Percentiles rank a stretch among this genome's conserved stretches.
Conservation (phyloP, 371 early-diverging fungal genomes). For the Choanephora cucurbitarum region DNA sequence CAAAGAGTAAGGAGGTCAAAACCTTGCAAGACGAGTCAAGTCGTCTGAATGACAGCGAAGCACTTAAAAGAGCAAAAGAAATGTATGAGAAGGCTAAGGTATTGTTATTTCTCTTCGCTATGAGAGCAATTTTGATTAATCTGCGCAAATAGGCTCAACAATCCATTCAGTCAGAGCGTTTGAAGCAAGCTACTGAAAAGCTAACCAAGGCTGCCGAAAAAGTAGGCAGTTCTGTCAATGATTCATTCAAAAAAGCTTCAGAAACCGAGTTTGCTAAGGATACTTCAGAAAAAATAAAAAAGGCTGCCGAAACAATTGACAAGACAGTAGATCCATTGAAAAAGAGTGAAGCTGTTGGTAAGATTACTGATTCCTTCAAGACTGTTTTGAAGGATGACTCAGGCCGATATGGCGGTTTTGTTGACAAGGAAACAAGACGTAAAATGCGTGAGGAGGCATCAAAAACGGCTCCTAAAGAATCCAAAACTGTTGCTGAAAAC, state of each 20-base stretch:
- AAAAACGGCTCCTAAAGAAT: constrained; percentile 23
- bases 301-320: constrained; percentile 55
- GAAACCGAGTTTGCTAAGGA: constrained; percentile 83
- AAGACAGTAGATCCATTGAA: constrained; percentile 77
- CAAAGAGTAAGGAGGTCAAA: constrained; percentile 93
- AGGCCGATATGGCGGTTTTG: constrained; percentile 78
- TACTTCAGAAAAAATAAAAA: constrained; percentile 75
- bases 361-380: constrained; percentile 70
- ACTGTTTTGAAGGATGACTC: constrained; percentile 75
- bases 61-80: constrained; percentile 87
- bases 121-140: too few relatives aligned
- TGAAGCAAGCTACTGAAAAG: constrained; percentile 76
- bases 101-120: too few relatives aligned
- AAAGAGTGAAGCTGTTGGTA: constrained; percentile 73
- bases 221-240: constrained; percentile 73
- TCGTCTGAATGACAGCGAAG: constrained; percentile 83
- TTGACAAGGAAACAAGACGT: constrained; percentile 70
- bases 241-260: constrained; percentile 83
- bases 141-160: constrained; percentile 35
- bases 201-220: constrained; percentile 74
- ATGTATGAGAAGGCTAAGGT: constrained; percentile 74
- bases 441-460: constrained; percentile 62
- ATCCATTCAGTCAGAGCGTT: constrained; percentile 52
- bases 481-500: constrained; percentile 44
- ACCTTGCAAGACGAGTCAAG: constrained; percentile 82